These are phyloP conservation scores for Geotrichum fermentans DNA, from an alignment of 1,139 yeast species.

Conservation along the genomic window DNA sequence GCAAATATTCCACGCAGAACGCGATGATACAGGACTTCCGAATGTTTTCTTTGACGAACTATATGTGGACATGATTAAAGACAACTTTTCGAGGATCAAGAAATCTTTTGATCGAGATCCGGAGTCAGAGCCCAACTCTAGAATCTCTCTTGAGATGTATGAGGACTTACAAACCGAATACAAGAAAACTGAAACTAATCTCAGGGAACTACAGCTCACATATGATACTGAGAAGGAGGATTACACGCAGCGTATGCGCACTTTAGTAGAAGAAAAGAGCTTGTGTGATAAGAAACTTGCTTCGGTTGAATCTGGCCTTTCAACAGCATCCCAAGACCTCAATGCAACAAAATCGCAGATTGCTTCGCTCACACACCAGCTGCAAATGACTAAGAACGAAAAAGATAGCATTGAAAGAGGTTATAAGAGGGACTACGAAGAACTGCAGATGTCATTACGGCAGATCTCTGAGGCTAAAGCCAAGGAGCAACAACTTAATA, in stretches of 20 bases:
- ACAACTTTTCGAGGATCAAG: slow-evolving; percentile 62
- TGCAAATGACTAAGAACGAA: slow-evolving; percentile 15
- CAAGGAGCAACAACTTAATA: slow-evolving; percentile 39
- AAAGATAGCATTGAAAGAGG: slow-evolving; percentile 21
- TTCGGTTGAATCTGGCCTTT: slow-evolving; percentile 19
- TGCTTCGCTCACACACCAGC: slow-evolving; percentile 20
- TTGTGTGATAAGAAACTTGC: slow-evolving; percentile 21
- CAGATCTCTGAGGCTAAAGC: slow-evolving; percentile 30
- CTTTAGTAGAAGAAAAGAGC: slow-evolving; percentile 24
- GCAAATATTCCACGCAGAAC: slow-evolving; percentile 44
- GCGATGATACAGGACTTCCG: slow-evolving; percentile 83
- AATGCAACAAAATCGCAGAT: slow-evolving; percentile 18
- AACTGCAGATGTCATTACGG: slow-evolving; percentile 23
- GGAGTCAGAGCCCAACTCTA: slow-evolving; percentile 58
- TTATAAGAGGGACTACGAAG: slow-evolving; percentile 19
- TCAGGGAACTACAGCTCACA: slow-evolving; percentile 27
- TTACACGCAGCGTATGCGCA: slow-evolving; percentile 23
- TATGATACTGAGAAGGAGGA: slow-evolving; percentile 23
- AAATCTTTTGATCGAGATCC: slow-evolving; percentile 76
- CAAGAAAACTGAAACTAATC: slow-evolving; percentile 37
- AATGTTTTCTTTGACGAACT: slow-evolving; percentile 64
- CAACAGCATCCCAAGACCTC: slow-evolving; percentile 19
- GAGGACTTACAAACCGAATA: slow-evolving; percentile 55
- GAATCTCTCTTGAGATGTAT: slow-evolving; percentile 63
- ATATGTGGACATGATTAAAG: slow-evolving; percentile 64